Evolutionary conservation across 306 rosid genomes (phyloP).

Genomic region (Prosopis cineraria): DNA sequence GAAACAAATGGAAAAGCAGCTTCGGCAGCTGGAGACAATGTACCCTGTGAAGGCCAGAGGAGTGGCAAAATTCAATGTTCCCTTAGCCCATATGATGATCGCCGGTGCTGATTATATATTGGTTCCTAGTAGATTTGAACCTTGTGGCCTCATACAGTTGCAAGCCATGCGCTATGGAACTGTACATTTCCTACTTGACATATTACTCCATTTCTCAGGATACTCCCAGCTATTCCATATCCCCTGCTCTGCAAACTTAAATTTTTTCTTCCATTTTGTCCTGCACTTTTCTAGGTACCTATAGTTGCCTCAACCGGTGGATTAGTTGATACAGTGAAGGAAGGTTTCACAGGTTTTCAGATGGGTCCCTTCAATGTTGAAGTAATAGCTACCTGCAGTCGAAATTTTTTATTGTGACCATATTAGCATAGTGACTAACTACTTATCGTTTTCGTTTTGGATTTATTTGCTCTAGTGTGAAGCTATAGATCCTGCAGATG

Average conservation of each 20-base stretch:
- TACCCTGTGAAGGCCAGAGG: constrained; percentile 79
- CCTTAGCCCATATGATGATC: constrained; percentile 77
- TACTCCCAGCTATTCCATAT: constrained; percentile 1
- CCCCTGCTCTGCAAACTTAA: background rate
- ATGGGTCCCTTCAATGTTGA: constrained; percentile 85
- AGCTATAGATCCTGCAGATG: constrained; percentile 71
- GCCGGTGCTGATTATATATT: constrained; percentile 78
- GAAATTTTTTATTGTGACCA: background rate
- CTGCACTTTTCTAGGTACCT: constrained; percentile 55
- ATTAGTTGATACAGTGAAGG: constrained; percentile 80
- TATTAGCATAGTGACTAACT: constrained; percentile 11
- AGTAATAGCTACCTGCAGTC: constrained; percentile 41
- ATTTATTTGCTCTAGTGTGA: constrained; percentile 52
- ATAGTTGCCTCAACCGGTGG: constrained; percentile 89
- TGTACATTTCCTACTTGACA: constrained; percentile 36
- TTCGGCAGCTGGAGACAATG: constrained; percentile 55
- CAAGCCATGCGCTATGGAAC: constrained; percentile 92
- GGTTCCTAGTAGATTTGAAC: constrained; percentile 85
- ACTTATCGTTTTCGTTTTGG: constrained; percentile 4
- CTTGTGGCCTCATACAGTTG: constrained; percentile 85
- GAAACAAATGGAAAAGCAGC: constrained; percentile 76
- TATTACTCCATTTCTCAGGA: constrained; percentile 8
- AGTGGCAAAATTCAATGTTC: constrained; percentile 76
- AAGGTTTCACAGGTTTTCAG: constrained; percentile 88
- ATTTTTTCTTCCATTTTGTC: constrained; percentile 18